Evolutionary conservation across 2,329 filamentous ascomycete species (phyloP).

Genomic region (Aspergillus glaucus): DNA sequence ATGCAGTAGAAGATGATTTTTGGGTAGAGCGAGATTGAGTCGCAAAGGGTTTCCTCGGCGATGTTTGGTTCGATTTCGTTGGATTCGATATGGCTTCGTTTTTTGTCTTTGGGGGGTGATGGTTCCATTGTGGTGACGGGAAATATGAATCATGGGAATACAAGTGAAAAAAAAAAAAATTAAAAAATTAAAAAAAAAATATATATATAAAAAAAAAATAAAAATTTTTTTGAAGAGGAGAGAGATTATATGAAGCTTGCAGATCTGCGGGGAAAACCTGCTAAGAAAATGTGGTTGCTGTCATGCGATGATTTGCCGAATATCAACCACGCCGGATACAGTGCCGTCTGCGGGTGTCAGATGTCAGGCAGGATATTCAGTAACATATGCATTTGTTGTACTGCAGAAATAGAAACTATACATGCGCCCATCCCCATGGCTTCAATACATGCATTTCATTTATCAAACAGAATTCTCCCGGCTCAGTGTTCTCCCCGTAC

Average conservation of each 20-base stretch:
- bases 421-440: constrained; percentile 10
- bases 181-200: no score
- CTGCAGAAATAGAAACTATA: neutral
- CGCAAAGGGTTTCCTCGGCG: neutral
- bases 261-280: neutral
- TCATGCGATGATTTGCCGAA: neutral
- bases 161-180: no score
- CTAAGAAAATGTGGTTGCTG: neutral
- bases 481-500: constrained; percentile 25
- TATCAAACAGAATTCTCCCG: constrained; percentile 49
- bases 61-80: neutral
- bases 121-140: neutral
- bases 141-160: no score
- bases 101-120: neutral
- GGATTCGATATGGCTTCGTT: neutral
- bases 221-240: no score
- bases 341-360: no score
- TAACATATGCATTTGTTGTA: no score
- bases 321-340: neutral
- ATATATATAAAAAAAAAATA: no score
- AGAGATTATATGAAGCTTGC: neutral
- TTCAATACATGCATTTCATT: constrained; percentile 41
- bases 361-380: no score
- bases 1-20: constrained; percentile 12
- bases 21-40: constrained; percentile 3